A percentile compares a stretch with the other conserved stretches of the same genome.
phyloP scores from a whole-genome alignment of 2,329 filamentous ascomycete genomes.

The Cladosporium oxysporum region DNA sequence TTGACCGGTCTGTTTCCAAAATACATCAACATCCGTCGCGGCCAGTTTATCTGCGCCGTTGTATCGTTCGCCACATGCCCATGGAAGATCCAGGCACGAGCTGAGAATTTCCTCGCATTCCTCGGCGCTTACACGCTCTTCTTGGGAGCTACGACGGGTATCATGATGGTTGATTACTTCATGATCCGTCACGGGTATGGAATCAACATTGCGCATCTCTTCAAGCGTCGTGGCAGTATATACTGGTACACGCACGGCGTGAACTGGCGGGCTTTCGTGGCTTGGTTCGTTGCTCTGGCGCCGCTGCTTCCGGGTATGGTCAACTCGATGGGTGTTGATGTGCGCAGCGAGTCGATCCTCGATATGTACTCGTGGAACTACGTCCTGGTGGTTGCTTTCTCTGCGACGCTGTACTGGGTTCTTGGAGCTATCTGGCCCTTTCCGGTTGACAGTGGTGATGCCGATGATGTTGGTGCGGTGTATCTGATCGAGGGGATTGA shows the following conservation, averaged over 20 bases:
- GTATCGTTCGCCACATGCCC: conserved; percentile 86
- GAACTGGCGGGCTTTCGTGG: conserved; percentile 69
- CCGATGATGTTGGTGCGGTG: conserved; percentile 10
- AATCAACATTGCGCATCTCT: conserved; percentile 76
- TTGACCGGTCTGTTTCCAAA: conserved; percentile 54
- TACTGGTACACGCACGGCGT: conserved; percentile 77
- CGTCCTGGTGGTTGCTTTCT: conserved; percentile 15
- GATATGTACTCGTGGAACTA: conserved; percentile 21
- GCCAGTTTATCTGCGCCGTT: conserved; percentile 79
- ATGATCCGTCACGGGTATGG: conserved; percentile 79
- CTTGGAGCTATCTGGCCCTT: conserved; percentile 3
- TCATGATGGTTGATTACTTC: conserved; percentile 87
- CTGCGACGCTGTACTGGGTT: conserved; percentile 13
- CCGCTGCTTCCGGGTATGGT: conserved; percentile 60
- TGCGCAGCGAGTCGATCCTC: conserved; percentile 1
- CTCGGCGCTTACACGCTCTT: conserved; percentile 91
- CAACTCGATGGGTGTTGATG: conserved; percentile 39
- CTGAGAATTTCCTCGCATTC: conserved; percentile 87
- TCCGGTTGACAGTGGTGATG: conserved; percentile 6
- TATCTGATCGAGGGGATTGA: conserved; percentile 15
- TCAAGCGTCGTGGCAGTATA: conserved; percentile 62
- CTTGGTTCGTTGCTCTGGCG: conserved; percentile 58
- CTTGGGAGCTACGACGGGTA: conserved; percentile 86
- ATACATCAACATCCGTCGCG: conserved; percentile 72
- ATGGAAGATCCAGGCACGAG: conserved; percentile 72